A percentile compares a stretch with the other conserved stretches of the same genome.
Conservation (phyloP, 2,329 filamentous ascomycete genomes). For the Monosporascus sp. region DNA sequence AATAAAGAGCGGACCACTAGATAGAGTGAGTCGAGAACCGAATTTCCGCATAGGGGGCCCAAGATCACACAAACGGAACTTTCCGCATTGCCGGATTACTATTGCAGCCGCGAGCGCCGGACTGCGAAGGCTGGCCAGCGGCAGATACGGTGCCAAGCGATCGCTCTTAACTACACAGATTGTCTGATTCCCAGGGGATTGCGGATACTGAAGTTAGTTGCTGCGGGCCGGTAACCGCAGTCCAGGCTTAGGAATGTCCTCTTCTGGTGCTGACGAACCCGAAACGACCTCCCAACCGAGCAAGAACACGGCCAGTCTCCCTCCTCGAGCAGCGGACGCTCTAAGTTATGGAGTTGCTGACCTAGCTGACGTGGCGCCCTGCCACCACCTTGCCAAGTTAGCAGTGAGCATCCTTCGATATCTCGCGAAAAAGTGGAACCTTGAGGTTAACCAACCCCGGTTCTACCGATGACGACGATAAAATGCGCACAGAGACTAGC, state of each 20-base stretch:
- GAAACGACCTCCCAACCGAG: conserved; percentile 13
- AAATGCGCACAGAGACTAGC: conserved; percentile 40
- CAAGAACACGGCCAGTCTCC: conserved; percentile 24
- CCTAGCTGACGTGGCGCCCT: conserved; percentile 55
- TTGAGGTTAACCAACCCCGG: conserved; percentile 39
- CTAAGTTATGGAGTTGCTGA: conserved; percentile 52
- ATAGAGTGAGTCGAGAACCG: not conserved
- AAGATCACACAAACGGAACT: too few species aligned
- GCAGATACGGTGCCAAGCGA: too few species aligned
- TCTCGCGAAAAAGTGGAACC: conserved; percentile 54
- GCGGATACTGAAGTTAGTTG: too few species aligned
- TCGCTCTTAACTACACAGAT: too few species aligned
- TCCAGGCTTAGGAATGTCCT: too few species aligned
- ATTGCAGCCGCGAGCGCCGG: too few species aligned
- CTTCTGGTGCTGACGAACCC: conserved; percentile 8
- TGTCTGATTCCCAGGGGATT: too few species aligned
- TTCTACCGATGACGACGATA: conserved; percentile 32
- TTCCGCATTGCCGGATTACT: too few species aligned
- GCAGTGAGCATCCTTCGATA: conserved; percentile 55
- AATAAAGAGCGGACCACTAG: not conserved
- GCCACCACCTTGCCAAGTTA: conserved; percentile 56
- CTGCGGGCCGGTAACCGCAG: too few species aligned
- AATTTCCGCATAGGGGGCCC: too few species aligned
- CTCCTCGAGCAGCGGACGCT: conserved; percentile 37
- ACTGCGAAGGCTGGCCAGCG: too few species aligned